Evolutionary conservation across 1,284 basidiomycete genomes (phyloP), one percentile per base, ranked within the genome.

Genomic region (Cutaneotrichosporon sp.): DNA sequence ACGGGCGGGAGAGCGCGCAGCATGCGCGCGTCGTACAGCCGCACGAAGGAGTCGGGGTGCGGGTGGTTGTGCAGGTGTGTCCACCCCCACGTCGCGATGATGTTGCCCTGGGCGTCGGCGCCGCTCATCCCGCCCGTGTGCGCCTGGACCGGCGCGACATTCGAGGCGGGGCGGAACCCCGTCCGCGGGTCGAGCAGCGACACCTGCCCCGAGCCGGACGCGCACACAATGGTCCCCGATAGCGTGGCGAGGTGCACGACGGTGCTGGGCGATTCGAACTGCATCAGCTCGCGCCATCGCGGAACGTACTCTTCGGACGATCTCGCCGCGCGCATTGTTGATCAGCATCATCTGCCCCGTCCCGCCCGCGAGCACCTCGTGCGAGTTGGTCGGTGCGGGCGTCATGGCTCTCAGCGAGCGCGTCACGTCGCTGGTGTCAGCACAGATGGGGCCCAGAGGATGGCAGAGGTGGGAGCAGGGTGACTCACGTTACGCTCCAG

Each of bases 61-160:
- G 95, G 92, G 50, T 90, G 89, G 22, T 90, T 89, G 77, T 92
- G 91, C 92, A 91, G 89, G 76, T 91, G 84, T 8, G 89, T 89
- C 81, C 89, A 89, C 3, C 94, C 94, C 70, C 93, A 90, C 2
- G 91, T 92, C 71, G 89, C 90, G 27, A 90, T 84, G 64, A 88
- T 85, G 76, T 92, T 89, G 3, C 89, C 90, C 43, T 85, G 84
- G 0, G 84, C 84, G 68, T 92, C 89, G 27, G 95, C 83, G n/a
- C 90, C 92, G 79, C 89, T 89, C 29, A 95, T 83, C 3, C 91
- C 90, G 56, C 87, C 87, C 20, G 84, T 83, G 77, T 97, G 93
- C 0, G 92, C 91, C 69, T 87, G 87, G 14, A 89, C 85, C 5
- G 84, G 68, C 70, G 81, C 74, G 84, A 85, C 47, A 77, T 73